Evolutionary conservation across 192 early-diverging fungal species (phyloP).

Genomic region (Coemansia sp.): DNA sequence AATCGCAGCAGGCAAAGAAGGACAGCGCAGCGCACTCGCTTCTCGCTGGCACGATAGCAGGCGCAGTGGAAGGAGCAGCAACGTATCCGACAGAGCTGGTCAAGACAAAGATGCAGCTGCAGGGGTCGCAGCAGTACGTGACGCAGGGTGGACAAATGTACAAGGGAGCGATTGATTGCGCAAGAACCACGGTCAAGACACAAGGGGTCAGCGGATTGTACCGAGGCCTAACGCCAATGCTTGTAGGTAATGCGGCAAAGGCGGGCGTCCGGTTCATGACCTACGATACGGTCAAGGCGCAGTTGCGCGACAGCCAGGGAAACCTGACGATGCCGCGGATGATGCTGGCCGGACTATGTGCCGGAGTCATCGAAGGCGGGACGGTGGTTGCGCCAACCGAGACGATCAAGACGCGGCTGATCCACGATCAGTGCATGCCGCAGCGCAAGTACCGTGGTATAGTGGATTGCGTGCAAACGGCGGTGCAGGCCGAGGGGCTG

Average conservation of each 20-base stretch:
- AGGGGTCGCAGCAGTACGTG: constrained; percentile 54
- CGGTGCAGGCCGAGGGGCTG: constrained; percentile 72
- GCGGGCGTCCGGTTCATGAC: constrained; percentile 91
- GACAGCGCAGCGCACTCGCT: constrained; percentile 64
- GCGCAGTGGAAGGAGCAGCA: constrained; percentile 83
- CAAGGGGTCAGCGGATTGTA: constrained; percentile 81
- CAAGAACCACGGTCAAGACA: constrained; percentile 66
- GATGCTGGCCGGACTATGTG: constrained; percentile 80
- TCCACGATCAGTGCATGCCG: constrained; percentile 80
- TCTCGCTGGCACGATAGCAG: constrained; percentile 81
- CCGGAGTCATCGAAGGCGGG: constrained; percentile 85
- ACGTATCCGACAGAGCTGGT: constrained; percentile 97
- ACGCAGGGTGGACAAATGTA: constrained; percentile 53
- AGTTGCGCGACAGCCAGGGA: constrained; percentile 70
- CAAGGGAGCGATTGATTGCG: constrained; percentile 81
- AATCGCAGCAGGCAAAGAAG: constrained; percentile 3
- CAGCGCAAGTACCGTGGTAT: constrained; percentile 76
- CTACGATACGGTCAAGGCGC: constrained; percentile 80
- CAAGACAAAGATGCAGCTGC: constrained; percentile 95
- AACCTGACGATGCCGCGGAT: constrained; percentile 65
- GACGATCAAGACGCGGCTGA: constrained; percentile 95
- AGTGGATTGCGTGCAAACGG: constrained; percentile 68
- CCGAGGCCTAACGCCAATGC: constrained; percentile 84
- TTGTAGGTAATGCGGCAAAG: constrained; percentile 89
- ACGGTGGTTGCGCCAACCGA: constrained; percentile 91